Evolutionary conservation across 352 stramenopile genomes (phyloP), one percentile per base, ranked within the genome.

Genomic region (Globisporangium perplexum): DNA sequence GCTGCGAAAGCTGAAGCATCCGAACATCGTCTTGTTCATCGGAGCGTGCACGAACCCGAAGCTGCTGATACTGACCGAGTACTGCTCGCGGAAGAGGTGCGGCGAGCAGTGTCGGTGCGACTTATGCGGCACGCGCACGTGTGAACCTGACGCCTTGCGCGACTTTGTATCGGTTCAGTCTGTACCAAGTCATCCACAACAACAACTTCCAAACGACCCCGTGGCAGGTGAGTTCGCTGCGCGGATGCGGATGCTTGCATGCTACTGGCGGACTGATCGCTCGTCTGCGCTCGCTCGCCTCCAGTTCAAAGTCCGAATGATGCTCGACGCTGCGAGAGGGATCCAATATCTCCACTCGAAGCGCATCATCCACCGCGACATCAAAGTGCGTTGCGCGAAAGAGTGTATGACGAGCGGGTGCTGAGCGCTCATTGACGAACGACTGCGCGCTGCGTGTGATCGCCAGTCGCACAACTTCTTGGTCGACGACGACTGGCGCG

Each of bases 1-100:
- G 53, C 69, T 95, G 18, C 75, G 83, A 62, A 88, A 93, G 58
- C 74, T 95, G 53, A 93, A 92, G 62, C 85, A 95, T 53, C 85
- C 85, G 41, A 95, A 95, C 55, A 95, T 95, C 59, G 83, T 95
- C 24, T 69, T 95, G 68, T 95, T 95, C 72, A 95, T 95, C 60
- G 85, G 85, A 62, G 85, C 85, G 50, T 95, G 85, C 62, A 95
- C 84, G 50, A 81, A 93, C 49, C 84, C 85, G 20, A 93, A 91
- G 65, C 65, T 95, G 33, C 89, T 95, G 75, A 95, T 95, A 61
- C 64, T 95, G 44, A 95, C 82, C 14, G 85, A 95, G 61, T 95
- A 93, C 58, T 95, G 85, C 66, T 93, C 85, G 43, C 72, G 83
- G 53, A 93, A 93, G 68, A 94, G 83, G 83, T 94, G 66, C n/a